phyloP scores from a whole-genome alignment of 2,329 filamentous ascomycete genomes.

The Cladorrhinum sp. region DNA sequence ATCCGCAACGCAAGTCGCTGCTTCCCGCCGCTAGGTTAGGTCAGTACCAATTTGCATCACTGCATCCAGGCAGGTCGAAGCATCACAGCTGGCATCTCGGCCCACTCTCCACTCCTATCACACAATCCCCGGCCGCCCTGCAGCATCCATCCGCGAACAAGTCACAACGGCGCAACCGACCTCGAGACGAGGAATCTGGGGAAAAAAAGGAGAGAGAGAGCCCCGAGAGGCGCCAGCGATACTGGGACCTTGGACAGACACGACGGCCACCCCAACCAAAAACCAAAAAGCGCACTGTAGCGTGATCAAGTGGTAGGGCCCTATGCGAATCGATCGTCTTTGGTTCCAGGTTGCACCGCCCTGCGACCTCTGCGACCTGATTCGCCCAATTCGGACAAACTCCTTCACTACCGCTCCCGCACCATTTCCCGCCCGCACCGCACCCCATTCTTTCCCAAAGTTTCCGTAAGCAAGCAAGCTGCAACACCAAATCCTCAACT shows the following conservation, averaged over 20 bases:
- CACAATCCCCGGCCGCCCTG: not conserved
- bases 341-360: constrained; percentile 21
- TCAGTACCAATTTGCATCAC: too few relatives aligned
- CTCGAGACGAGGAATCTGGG: not conserved
- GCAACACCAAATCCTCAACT: constrained; percentile 23
- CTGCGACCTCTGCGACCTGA: constrained; percentile 23
- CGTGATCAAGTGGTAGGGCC: constrained; percentile 12
- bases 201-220: not conserved
- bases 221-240: not conserved
- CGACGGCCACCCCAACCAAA: not conserved
- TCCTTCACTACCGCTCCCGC: constrained; percentile 27
- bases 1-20: not conserved
- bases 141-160: not conserved
- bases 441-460: constrained; percentile 27
- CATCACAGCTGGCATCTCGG: not conserved
- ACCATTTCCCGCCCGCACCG: constrained; percentile 24
- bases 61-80: not conserved
- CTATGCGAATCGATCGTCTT: constrained; percentile 18
- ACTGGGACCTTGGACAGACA: not conserved
- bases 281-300: constrained; percentile 1
- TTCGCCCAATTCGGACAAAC: constrained; percentile 29
- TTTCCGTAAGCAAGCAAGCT: constrained; percentile 24
- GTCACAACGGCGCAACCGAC: not conserved
- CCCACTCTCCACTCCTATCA: not conserved
- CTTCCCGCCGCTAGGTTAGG: not conserved